These are phyloP conservation scores for Periconia macrospinosa DNA, from an alignment of 2,329 filamentous ascomycete species.

Conservation along the genomic window DNA sequence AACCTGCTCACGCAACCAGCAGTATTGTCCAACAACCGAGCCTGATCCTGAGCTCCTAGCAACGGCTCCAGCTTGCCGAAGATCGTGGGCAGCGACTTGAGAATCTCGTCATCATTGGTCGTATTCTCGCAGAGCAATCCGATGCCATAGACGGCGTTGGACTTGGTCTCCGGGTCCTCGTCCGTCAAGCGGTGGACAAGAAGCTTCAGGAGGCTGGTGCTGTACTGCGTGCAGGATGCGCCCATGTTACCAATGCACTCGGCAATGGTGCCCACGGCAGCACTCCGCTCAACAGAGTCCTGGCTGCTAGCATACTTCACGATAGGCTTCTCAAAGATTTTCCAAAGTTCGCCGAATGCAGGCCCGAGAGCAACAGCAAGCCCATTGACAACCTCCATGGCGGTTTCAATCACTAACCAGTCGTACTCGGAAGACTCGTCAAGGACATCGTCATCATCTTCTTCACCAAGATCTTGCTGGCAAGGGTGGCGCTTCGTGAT, in stretches of 20 bases:
- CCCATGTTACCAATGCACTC: constrained; percentile 89
- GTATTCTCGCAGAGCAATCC: constrained; percentile 85
- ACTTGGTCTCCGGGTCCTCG: constrained; percentile 88
- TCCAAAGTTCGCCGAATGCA: constrained; percentile 86
- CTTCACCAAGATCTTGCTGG: constrained; percentile 86
- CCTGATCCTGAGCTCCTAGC: constrained; percentile 74
- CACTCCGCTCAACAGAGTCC: constrained; percentile 84
- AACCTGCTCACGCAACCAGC: constrained; percentile 89
- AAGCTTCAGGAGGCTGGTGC: constrained; percentile 72
- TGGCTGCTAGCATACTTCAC: constrained; percentile 84
- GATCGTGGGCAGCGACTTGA: constrained; percentile 75
- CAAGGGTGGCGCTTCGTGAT: constrained; percentile 90
- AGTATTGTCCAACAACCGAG: constrained; percentile 88
- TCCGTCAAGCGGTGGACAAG: constrained; percentile 86
- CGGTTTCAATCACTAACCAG: constrained; percentile 95
- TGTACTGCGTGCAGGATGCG: constrained; percentile 78
- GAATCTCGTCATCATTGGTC: constrained; percentile 70
- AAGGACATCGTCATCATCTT: constrained; percentile 64
- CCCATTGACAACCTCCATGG: constrained; percentile 85
- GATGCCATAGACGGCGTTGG: constrained; percentile 89
- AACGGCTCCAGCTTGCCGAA: constrained; percentile 85
- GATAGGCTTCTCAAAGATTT: constrained; percentile 91
- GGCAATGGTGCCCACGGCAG: constrained; percentile 87
- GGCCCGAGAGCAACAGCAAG: constrained; percentile 79
- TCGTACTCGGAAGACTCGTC: constrained; percentile 91